Percentiles rank a stretch among this genome's conserved stretches.
phyloP scores from a whole-genome alignment of 2,329 filamentous ascomycete genomes.

The Waltergamsia citrina region DNA sequence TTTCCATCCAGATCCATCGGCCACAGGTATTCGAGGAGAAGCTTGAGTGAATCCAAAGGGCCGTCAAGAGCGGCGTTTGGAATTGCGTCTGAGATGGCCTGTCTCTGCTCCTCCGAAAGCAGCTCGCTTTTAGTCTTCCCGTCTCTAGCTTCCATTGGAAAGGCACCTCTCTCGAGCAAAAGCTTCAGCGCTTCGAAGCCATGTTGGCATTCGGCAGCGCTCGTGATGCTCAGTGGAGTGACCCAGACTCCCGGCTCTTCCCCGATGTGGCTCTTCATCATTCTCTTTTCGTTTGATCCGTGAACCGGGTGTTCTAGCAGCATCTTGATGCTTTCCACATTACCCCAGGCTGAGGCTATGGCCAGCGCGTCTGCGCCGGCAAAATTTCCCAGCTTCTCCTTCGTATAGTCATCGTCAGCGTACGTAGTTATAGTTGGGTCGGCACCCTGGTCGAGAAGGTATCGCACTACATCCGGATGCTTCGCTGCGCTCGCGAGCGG shows the following conservation, averaged over 20 bases:
- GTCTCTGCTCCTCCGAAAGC: conserved; percentile 2
- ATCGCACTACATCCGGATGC: conserved; percentile 1
- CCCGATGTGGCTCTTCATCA: no score
- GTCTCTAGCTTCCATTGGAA: conserved; percentile 1
- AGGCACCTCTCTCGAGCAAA: conserved; percentile 2
- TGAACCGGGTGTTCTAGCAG: not conserved
- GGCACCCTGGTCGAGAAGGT: conserved; percentile 4
- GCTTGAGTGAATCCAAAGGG: conserved; percentile 3
- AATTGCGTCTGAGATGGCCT: conserved; percentile 1
- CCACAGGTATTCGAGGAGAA: conserved; percentile 3
- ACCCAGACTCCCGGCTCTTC: not conserved
- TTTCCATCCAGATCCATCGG: conserved; percentile 3
- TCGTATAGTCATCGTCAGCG: not conserved
- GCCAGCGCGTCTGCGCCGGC: conserved; percentile 1
- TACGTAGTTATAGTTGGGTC: conserved; percentile 3
- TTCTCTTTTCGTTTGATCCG: no score
- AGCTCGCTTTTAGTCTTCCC: conserved; percentile 4
- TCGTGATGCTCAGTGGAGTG: not conserved
- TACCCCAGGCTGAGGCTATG: not conserved
- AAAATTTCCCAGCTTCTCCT: not conserved
- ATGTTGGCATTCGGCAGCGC: not conserved
- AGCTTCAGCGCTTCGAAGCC: conserved; percentile 3
- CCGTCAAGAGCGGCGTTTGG: conserved; percentile 2
- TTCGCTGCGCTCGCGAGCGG: not conserved
- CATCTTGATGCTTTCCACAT: not conserved